Evolutionary conservation across 768 basidiomycete genomes (phyloP), one percentile per base, ranked within the genome.

Genomic region (Royoungia palumana): DNA sequence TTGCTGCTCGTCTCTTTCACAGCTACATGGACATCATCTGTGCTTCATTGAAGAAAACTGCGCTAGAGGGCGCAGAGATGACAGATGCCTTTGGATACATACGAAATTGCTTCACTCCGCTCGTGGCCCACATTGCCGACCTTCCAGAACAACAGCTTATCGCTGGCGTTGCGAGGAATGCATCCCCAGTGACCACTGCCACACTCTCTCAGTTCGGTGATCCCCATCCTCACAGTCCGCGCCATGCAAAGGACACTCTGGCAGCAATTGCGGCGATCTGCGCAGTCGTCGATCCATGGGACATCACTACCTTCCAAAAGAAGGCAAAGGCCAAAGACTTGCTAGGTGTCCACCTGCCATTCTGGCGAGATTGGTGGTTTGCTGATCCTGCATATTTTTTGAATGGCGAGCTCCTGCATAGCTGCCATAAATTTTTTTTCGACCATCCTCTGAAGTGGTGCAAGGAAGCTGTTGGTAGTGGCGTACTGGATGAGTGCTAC

Each of bases 1-100:
- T 71, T 12, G 54, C 54, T n/a, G 44, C 45, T n/a, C 51, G 64
- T 4, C 44, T 72, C 0, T 60, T 58, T 30, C 70, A 73, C 39
- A 25, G 54, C 17, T 68, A 62, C 43, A 44, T 72, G 2, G 66
- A 73, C 36, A 57, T 64, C 11, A 46, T 72, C 34, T 55, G 58
- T 5, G 32, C 30, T 3, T 59, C 59, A 1, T 49, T 70, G 24
- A 72, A 71, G 37, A 49, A 44, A 9, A 58, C 63, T 10, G 66
- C 64, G 6, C 10, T 39, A 35, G 36, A 58, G 16, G 67, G 70
- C 3, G 41, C 51, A 7, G 47, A 56, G 25, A 59, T 70, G 57
- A 48, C 59, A 5, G 66, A 70, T 46, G 59, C 62, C 4, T 8
- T 28, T 5, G 52, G 62, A 16, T 4, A 39, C 9, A 35, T 54